phyloP scores from a whole-genome alignment of 257 asterid genomes.

The Dorcoceras hygrometricum region DNA sequence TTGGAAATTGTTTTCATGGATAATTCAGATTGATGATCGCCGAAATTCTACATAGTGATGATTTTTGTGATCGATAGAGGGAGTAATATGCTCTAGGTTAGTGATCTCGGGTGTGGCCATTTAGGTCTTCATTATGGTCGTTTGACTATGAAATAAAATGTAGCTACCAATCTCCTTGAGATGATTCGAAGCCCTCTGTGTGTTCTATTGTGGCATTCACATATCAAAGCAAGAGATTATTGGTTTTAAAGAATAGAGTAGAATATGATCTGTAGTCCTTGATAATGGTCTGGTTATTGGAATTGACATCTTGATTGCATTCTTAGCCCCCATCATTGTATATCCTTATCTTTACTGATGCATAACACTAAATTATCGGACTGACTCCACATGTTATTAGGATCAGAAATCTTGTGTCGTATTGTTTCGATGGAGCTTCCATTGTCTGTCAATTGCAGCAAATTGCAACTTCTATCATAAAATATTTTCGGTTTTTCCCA shows the following conservation, averaged over 20 bases:
- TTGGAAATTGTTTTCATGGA: not conserved
- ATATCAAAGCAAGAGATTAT: conserved; percentile 37
- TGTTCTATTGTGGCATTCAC: conserved; percentile 31
- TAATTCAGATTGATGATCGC: not conserved
- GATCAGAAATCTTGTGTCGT: not conserved
- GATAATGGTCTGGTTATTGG: not conserved
- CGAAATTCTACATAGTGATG: not conserved
- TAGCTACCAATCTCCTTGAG: conserved; percentile 43
- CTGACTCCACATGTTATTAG: not conserved
- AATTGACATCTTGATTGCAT: not conserved
- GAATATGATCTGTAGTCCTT: conserved; percentile 10
- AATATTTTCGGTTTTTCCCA: not conserved
- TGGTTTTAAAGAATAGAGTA: conserved; percentile 12
- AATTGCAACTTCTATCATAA: not conserved
- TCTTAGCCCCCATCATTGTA: not conserved
- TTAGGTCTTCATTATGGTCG: conserved; percentile 20
- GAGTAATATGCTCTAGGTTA: not conserved
- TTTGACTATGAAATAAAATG: conserved; percentile 36
- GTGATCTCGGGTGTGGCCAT: conserved; percentile 15
- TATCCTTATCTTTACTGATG: not conserved
- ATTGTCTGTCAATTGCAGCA: not conserved
- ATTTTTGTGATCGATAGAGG: not conserved
- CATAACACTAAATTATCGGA: no score
- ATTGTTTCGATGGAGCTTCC: not conserved
- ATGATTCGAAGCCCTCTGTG: conserved; percentile 34